Conservation (phyloP, 805 yeast species). For the Pichia cephalocereana region DNA sequence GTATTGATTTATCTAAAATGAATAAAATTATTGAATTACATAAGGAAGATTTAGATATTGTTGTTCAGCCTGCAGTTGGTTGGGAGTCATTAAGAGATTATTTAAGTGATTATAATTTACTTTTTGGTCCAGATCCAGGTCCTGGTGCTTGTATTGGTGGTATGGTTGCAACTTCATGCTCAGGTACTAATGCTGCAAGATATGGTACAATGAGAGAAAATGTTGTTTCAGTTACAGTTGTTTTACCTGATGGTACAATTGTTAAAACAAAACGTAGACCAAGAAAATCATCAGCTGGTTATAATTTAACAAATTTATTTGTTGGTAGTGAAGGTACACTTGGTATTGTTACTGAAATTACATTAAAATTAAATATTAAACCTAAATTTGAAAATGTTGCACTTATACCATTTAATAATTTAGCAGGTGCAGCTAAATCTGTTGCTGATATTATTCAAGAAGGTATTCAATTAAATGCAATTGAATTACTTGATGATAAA, state of each 20-base stretch:
- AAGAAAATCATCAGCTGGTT: conserved; percentile 72
- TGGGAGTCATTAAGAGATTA: conserved; percentile 63
- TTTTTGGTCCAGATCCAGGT: conserved; percentile 74
- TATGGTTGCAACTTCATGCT: conserved; percentile 67
- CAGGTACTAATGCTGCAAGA: conserved; percentile 71
- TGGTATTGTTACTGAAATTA: conserved; percentile 63
- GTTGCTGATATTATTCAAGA: conserved; percentile 57
- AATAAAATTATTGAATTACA: conserved; percentile 48
- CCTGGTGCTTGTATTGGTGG: conserved; percentile 80
- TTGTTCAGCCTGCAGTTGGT: conserved; percentile 70
- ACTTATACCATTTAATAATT: conserved; percentile 56
- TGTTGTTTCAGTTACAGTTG: conserved; percentile 60
- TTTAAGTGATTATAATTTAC: conserved; percentile 36
- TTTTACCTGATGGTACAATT: conserved; percentile 71
- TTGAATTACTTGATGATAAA: conserved; percentile 66
- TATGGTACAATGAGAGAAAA: conserved; percentile 79
- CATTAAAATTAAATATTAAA: conserved; percentile 54
- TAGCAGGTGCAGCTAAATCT: conserved; percentile 59
- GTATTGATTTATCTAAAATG: conserved; percentile 56
- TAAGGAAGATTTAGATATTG: conserved; percentile 58
- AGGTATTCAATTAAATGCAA: conserved; percentile 70
- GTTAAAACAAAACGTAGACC: conserved; percentile 70
- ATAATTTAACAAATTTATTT: conserved; percentile 65
- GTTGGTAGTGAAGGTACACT: conserved; percentile 81
- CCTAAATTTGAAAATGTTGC: conserved; percentile 57